Conservation (phyloP, 768 basidiomycete genomes). For the Mycena rebaudengoi region DNA sequence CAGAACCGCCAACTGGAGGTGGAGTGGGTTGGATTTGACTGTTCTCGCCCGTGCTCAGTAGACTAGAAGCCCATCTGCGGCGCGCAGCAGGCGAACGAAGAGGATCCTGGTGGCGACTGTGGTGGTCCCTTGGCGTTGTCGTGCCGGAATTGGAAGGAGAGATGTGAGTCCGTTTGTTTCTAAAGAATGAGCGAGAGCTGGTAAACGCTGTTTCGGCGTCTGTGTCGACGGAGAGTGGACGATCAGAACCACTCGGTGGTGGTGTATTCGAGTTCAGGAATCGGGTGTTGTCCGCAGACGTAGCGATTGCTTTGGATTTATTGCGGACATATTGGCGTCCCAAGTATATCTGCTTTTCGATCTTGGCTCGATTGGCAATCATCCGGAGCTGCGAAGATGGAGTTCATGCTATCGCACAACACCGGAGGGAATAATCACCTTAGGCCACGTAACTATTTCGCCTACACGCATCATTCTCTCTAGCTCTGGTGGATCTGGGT, state of each 20-base stretch:
- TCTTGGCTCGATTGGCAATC: conserved; percentile 87
- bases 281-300: conserved; percentile 17
- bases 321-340: conserved; percentile 80
- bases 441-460: conserved; percentile 95
- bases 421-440: conserved; percentile 56
- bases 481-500: conserved; percentile 83
- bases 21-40: not conserved
- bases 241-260: conserved; percentile 53
- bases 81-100: conserved; percentile 52
- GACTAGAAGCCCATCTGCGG: conserved; percentile 57
- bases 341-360: conserved; percentile 84
- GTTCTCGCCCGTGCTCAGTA: conserved; percentile 40
- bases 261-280: conserved; percentile 35
- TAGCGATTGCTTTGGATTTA: conserved; percentile 41
- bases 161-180: conserved; percentile 52
- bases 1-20: conserved; percentile 19
- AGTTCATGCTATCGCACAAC: not conserved
- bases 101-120: conserved; percentile 42
- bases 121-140: conserved; percentile 40
- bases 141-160: conserved; percentile 42
- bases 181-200: conserved; percentile 61
- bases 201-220: conserved; percentile 80
- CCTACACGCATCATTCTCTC: conserved; percentile 89
- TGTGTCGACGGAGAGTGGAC: conserved; percentile 77
- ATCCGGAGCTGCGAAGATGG: conserved; percentile 75